These are phyloP conservation scores for Plasmodium inui DNA, from an alignment of 169 alveolate species.

Conservation along the genomic window DNA sequence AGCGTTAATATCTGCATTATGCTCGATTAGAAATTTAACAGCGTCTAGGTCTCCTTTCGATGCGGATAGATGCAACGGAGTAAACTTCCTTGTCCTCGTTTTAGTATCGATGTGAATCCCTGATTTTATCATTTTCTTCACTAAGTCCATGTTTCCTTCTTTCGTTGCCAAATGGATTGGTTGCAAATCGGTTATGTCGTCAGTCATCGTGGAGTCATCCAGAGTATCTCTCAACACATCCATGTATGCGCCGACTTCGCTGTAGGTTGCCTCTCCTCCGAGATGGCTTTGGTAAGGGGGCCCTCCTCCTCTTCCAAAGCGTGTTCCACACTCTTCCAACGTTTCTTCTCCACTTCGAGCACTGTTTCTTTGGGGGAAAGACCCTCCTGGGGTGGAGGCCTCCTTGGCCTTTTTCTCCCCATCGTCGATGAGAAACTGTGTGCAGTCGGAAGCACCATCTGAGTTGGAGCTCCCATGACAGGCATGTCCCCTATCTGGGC, in stretches of 20 bases:
- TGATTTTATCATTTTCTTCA: constrained; percentile 16
- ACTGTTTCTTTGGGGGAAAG: not conserved
- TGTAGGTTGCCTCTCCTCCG: not conserved
- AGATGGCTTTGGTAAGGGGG: not conserved
- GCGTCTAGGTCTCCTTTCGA: constrained; percentile 62
- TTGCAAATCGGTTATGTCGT: constrained; percentile 33
- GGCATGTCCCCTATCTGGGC: not conserved
- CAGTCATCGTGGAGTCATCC: not conserved
- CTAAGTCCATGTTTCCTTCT: constrained; percentile 62
- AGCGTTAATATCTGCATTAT: constrained; percentile 65
- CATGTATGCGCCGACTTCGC: constrained; percentile 25
- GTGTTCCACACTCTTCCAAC: not conserved
- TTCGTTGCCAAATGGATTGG: constrained; percentile 68
- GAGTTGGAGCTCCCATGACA: not conserved
- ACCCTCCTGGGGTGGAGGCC: not conserved
- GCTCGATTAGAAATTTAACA: constrained; percentile 26
- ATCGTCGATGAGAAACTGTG: not conserved
- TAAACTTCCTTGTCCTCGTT: constrained; percentile 40
- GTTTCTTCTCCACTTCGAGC: not conserved
- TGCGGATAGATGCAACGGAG: constrained; percentile 63
- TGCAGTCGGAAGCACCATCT: not conserved
- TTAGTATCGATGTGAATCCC: constrained; percentile 50
- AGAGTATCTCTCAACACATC: constrained; percentile 18
- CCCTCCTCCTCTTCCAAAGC: not conserved
- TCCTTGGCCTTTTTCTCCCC: not conserved